Evolutionary conservation across 73 alveolate genomes (phyloP), one percentile per base, ranked within the genome.

Genomic region (Urostyla sp.): DNA sequence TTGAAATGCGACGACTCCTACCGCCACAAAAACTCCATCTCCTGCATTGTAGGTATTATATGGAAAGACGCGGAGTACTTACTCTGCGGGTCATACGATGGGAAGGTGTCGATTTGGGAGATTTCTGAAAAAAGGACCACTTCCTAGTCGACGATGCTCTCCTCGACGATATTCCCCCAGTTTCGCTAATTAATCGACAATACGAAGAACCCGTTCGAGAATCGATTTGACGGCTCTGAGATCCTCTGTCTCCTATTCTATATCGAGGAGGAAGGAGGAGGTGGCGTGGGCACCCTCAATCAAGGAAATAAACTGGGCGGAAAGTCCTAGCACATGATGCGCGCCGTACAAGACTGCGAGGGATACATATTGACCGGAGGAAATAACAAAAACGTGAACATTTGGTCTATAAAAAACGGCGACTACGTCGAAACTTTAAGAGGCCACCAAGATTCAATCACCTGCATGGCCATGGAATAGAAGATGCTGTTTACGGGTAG

Each of bases 21-120:
- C 20, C 81, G 50, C 26, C 98, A 94, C 55, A 55, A 43, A 23
- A 92, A 91, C 56, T 67, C 95, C 23, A 94, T 94, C 26, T 75
- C 95, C 20, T 91, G 96, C 60, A 79, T 94, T 28, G 46, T 89
- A 43, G 93, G 95, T 21, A 78, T 74, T n/a, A 59, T 74, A 57
- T 87, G 34, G 28, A 92, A 92, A 57, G 92, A 84, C 30, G 75
- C 74, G 30, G 98, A 94, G 76, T 91, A 78, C 79, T 63, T 94
- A 38, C 58, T 94, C 20, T 82, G 94, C n/a, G 91, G 94, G 21
- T 90, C 96, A 13, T 94, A 85, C 61, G 98, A 94, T 85, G 96
- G 96, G 24, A 91, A 79, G 40, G 85, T 94, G 6, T 89, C 92
- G 16, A 87, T 90, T 8, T 94, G 98, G 97, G 97, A 94, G 75